A percentile compares a stretch with the other conserved stretches of the same genome.
These are phyloP conservation scores for Erigeron philadelphicus DNA, from an alignment of 140 eudicot genomes.

Conservation along the genomic window DNA sequence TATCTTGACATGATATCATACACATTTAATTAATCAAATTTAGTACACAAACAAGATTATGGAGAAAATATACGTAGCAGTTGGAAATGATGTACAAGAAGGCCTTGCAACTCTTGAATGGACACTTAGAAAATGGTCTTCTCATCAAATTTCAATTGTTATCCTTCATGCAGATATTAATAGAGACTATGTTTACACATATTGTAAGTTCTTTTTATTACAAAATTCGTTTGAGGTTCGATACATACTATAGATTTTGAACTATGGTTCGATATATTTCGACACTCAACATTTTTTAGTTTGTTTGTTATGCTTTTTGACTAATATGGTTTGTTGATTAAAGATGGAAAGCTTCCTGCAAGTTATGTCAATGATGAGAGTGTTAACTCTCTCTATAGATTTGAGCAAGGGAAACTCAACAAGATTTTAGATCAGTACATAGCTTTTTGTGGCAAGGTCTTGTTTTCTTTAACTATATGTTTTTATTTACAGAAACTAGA, in stretches of 20 bases:
- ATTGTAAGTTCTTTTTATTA: constrained; percentile 41
- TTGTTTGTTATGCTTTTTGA: constrained; percentile 13
- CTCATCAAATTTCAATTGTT: constrained; percentile 49
- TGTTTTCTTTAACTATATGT: not conserved
- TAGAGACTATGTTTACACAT: constrained; percentile 57
- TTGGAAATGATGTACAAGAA: constrained; percentile 60
- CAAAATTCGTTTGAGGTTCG: not conserved
- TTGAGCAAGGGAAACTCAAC: constrained; percentile 54
- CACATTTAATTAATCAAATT: not conserved
- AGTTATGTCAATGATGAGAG: constrained; percentile 61
- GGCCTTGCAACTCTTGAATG: constrained; percentile 66
- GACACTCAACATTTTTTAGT: not conserved
- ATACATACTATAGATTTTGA: too few species aligned
- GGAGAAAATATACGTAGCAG: constrained; percentile 70
- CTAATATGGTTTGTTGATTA: constrained; percentile 17
- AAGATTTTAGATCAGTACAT: constrained; percentile 45
- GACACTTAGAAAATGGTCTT: constrained; percentile 60
- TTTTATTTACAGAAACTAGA: not conserved
- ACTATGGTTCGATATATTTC: too few species aligned
- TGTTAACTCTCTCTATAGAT: constrained; percentile 41
- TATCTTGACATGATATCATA: constrained; percentile 2
- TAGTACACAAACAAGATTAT: not conserved
- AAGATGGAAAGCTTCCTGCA: constrained; percentile 73
- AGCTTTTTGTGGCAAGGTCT: constrained; percentile 75
- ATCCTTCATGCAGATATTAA: constrained; percentile 50